Evolutionary conservation across 2,329 filamentous ascomycete species (phyloP).

Genomic region (Neopestalotiopsis rosae): DNA sequence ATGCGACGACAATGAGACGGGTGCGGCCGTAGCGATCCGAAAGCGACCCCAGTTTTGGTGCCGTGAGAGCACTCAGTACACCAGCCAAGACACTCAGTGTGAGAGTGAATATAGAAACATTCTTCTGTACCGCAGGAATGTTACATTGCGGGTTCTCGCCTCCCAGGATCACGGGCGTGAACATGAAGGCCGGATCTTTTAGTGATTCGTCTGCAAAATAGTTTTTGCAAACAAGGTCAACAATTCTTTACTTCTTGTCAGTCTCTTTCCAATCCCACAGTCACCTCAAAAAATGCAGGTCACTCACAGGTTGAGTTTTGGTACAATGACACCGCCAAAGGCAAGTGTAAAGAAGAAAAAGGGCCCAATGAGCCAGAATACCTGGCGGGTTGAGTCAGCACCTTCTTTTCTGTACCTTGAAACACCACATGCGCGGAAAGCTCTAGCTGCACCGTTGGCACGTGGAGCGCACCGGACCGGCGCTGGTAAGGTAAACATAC

Average conservation of each 20-base stretch:
- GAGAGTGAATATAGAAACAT: slow-evolving; percentile 79
- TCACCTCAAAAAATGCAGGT: background rate
- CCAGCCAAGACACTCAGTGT: slow-evolving; percentile 77
- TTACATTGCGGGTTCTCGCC: slow-evolving; percentile 80
- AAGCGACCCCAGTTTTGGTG: slow-evolving; percentile 81
- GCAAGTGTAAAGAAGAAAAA: slow-evolving; percentile 84
- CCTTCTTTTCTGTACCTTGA: background rate
- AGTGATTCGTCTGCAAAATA: slow-evolving; percentile 75
- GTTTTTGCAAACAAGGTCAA: slow-evolving; percentile 81
- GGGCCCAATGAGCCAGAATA: slow-evolving; percentile 83
- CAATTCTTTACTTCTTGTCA: slow-evolving; percentile 55
- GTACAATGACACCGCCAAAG: slow-evolving; percentile 84
- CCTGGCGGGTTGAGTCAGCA: slow-evolving; percentile 50
- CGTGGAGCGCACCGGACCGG: background rate
- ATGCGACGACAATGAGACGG: slow-evolving; percentile 73
- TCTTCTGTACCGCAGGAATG: slow-evolving; percentile 77
- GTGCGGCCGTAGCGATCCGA: slow-evolving; percentile 89
- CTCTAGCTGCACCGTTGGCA: slow-evolving; percentile 7
- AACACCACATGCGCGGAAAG: background rate
- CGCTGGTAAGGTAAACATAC: slow-evolving; percentile 44
- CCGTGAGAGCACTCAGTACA: slow-evolving; percentile 77
- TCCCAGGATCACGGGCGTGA: slow-evolving; percentile 70
- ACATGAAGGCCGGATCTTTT: slow-evolving; percentile 62
- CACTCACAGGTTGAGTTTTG: slow-evolving; percentile 78
- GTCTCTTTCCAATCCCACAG: background rate